Base-by-base conservation (phyloP, 352 stramenopile genomes). In the Phytophthora kernoviae region DNA sequence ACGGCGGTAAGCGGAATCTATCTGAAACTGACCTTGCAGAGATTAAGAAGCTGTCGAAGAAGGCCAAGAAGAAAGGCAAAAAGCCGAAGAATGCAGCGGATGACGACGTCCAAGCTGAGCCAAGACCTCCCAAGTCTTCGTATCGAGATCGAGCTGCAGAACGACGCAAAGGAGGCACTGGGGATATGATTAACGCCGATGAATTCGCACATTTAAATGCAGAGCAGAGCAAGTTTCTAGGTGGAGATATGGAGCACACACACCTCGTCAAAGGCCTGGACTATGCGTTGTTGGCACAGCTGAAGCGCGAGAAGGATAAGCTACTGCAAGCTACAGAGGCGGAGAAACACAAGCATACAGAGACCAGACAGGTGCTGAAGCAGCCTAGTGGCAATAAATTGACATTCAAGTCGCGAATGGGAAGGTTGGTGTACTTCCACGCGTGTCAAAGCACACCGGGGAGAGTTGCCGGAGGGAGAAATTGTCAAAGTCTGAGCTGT, bases 231-330 rank as follows among this genome's bases (percentile, higher is more conserved):
- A 95, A 95, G 67, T 92, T 91, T 42, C 59, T 95, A 4, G 84
- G 80, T 21, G 84, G 87, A 39, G 88, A 96, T 52, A 70, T 92
- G 61, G 75, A 87, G 51, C 86, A 94, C 71, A 94, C 91, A 27
- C 88, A 96, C 68, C 54, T 96, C 15, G 90, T 97, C 4, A 97
- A 96, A 54, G 93, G 65, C 18, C 59, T 98, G 45, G 91, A 98
- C 79, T 81, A 88, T 33, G 77, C 88, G 10, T 66, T 98, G 22
- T 70, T 96, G 21, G 67, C 90, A 36, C 91, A 97, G 57, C 72
- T 96, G 21, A 92, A 93, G 61, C 68, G 76, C 15, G 87, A 96
- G 54, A 87, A 85, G 49, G 60, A 87, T 46, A 84, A 84, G 53
- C 62, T 92, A 11, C 51, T 65, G 55, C 49, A 64, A 2, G 71